Conservation (phyloP, 768 basidiomycete species). For the Auriscalpium microsporum region DNA sequence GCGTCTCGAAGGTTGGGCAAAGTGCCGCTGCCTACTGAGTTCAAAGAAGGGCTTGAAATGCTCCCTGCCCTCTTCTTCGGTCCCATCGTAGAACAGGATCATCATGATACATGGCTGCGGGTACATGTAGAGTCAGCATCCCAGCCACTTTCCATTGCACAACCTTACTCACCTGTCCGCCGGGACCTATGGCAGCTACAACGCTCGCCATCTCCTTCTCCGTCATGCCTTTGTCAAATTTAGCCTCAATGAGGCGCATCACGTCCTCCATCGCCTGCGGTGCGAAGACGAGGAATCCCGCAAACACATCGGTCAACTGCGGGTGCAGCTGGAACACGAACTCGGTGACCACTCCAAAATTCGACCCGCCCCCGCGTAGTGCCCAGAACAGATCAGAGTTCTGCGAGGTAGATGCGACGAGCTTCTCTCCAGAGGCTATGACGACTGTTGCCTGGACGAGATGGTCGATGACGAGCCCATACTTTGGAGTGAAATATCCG, state of each 20-base stretch:
- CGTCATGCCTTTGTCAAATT: slow-evolving; percentile 27
- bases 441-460: slow-evolving; percentile 35
- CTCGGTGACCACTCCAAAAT: slow-evolving; percentile 47
- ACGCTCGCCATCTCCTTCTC: slow-evolving; percentile 31
- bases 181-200: slow-evolving; percentile 28
- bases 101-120: slow-evolving; percentile 30
- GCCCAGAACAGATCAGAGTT: slow-evolving; percentile 40
- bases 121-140: not conserved
- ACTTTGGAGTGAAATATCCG: slow-evolving; percentile 35
- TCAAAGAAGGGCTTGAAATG: slow-evolving; percentile 37
- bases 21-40: slow-evolving; percentile 25
- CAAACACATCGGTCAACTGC: slow-evolving; percentile 38
- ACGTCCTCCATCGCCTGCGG: slow-evolving; percentile 15
- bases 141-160: not conserved
- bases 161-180: slow-evolving; percentile 25
- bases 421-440: slow-evolving; percentile 31
- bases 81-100: slow-evolving; percentile 40
- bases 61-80: slow-evolving; percentile 36
- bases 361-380: slow-evolving; percentile 41
- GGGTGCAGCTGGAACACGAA: slow-evolving; percentile 39
- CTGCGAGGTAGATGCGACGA: slow-evolving; percentile 19
- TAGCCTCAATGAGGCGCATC: slow-evolving; percentile 23
- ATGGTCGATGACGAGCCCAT: slow-evolving; percentile 40
- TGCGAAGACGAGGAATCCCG: slow-evolving; percentile 32
- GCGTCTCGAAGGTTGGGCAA: not conserved